phyloP scores from a whole-genome alignment of 371 early-diverging fungal species.

The Rhizoclosmatium hyalinum region DNA sequence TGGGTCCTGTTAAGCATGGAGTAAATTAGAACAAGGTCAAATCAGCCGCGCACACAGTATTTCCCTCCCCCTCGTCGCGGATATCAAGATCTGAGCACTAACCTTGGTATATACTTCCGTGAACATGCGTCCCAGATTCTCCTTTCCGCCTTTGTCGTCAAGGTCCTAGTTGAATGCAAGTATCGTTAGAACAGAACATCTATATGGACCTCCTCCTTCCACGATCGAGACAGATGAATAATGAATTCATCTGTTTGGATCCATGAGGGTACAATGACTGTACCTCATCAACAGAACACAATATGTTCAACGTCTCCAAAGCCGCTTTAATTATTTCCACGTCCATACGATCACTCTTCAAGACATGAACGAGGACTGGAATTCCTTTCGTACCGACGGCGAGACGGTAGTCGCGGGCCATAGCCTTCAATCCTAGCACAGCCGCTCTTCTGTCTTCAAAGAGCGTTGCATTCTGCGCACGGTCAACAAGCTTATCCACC shows the following conservation, averaged over 20 bases:
- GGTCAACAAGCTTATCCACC: slow-evolving; percentile 84
- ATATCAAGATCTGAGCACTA: slow-evolving; percentile 3
- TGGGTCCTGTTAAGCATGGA: slow-evolving; percentile 61
- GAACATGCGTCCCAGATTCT: slow-evolving; percentile 46
- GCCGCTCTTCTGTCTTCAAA: slow-evolving; percentile 90
- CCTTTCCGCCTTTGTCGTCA: slow-evolving; percentile 7
- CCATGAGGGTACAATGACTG: not conserved
- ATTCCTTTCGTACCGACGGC: slow-evolving; percentile 86
- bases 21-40: too few species aligned
- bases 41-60: not conserved
- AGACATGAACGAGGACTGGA: slow-evolving; percentile 72
- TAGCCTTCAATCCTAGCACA: slow-evolving; percentile 83
- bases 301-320: slow-evolving; percentile 80
- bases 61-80: not conserved
- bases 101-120: slow-evolving; percentile 43
- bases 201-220: not conserved
- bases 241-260: not conserved
- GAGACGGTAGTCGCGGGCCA: slow-evolving; percentile 79
- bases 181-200: not conserved
- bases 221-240: too few species aligned
- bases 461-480: slow-evolving; percentile 81
- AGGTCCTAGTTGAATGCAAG: slow-evolving; percentile 35
- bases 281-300: slow-evolving; percentile 55
- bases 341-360: slow-evolving; percentile 81
- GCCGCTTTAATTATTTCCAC: slow-evolving; percentile 81